Evolutionary conservation across 2,329 filamentous ascomycete species (phyloP).

Genomic region (Cordyceps militaris): DNA sequence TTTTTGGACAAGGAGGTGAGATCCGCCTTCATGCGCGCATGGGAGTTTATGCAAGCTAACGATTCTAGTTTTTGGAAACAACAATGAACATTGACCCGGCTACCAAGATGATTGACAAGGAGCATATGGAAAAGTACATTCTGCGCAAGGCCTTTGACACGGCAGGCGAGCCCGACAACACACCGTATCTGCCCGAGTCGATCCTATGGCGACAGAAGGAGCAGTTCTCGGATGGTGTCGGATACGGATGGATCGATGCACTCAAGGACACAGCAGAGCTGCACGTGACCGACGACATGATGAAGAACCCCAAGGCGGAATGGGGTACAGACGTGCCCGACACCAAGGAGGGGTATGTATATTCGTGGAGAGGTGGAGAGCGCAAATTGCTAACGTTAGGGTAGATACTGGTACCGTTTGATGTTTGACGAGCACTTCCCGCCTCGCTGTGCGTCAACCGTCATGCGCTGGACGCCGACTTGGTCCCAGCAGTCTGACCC

Average conservation of each 20-base stretch:
- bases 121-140: conserved; percentile 94
- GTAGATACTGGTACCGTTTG: conserved; percentile 86
- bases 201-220: conserved; percentile 99
- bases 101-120: conserved; percentile 93
- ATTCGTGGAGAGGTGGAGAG: conserved; percentile 6
- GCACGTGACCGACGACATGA: conserved; percentile 91
- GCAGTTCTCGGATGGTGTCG: conserved; percentile 97
- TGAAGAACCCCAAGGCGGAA: conserved; percentile 95
- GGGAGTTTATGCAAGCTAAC: conserved; percentile 18
- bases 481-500: conserved; percentile 97
- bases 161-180: conserved; percentile 67
- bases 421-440: conserved; percentile 99
- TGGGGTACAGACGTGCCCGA: conserved; percentile 92
- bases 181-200: conserved; percentile 88
- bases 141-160: conserved; percentile 97
- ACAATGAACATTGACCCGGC: conserved; percentile 89
- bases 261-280: conserved; percentile 90
- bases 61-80: conserved; percentile 72
- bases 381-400: conserved; percentile 20
- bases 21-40: background rate
- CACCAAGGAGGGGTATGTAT: conserved; percentile 82
- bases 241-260: conserved; percentile 97
- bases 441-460: conserved; percentile 79
- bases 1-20: conserved; percentile 87
- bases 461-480: conserved; percentile 93